Conservation (phyloP, 805 yeast genomes). For the Dipodascus geniculatus region DNA sequence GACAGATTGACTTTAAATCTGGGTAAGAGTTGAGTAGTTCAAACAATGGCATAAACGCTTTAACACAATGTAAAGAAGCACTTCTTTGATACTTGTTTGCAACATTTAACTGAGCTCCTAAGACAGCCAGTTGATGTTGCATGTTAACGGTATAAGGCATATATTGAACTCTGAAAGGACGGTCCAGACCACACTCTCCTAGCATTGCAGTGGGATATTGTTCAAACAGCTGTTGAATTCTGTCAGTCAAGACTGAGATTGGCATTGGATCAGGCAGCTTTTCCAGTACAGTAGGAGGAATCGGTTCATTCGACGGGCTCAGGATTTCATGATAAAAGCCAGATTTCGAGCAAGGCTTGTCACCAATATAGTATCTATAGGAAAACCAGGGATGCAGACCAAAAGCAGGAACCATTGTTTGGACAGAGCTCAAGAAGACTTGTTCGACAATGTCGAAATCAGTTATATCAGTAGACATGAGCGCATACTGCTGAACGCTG, state of each 20-base stretch:
- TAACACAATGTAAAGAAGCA: constrained; percentile 77
- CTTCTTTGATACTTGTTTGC: constrained; percentile 41
- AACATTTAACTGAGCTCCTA: constrained; percentile 38
- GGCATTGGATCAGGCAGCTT: constrained; percentile 51
- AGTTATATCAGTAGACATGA: background rate
- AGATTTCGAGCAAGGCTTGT: constrained; percentile 24
- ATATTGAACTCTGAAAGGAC: constrained; percentile 44
- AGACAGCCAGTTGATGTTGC: constrained; percentile 52
- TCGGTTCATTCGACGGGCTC: constrained; percentile 21
- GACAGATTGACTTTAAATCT: constrained; percentile 35
- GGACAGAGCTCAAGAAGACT: background rate
- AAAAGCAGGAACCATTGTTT: constrained; percentile 24
- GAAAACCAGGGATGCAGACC: constrained; percentile 90
- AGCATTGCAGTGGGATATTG: constrained; percentile 34
- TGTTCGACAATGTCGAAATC: background rate
- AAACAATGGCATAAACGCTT: constrained; percentile 52
- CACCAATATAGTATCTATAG: constrained; percentile 42
- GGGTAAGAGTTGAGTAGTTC: constrained; percentile 17
- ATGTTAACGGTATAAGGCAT: constrained; percentile 43
- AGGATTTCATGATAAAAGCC: constrained; percentile 50
- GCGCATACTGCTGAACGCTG: background rate
- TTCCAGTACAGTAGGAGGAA: constrained; percentile 27
- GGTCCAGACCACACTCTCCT: constrained; percentile 92
- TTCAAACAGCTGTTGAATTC: constrained; percentile 26
- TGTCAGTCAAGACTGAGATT: constrained; percentile 27